Base-by-base conservation (phyloP, 768 basidiomycete species). In the Ramaria rubella region DNA sequence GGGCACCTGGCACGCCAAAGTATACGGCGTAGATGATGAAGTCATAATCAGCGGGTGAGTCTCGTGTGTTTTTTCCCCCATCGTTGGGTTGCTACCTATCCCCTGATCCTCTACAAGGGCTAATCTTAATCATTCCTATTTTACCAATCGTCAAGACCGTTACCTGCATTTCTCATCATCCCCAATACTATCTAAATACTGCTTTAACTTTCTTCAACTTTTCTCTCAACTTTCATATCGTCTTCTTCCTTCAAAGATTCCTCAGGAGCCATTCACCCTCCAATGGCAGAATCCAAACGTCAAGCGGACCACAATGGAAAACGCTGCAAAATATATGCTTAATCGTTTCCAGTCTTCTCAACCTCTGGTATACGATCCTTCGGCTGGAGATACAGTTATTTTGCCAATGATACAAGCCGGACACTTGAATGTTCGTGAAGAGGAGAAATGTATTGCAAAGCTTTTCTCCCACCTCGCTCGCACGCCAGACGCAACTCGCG, bases 1-100 rank as follows among this genome's bases (percentile, higher is more conserved):
- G 90, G 95, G 94, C 0, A 92, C 94, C 1, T 97, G 94, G 94
- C 96, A 98, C 68, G 87, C 91, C 3, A 99, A 99, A 70, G 80
- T 94, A 55, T 99, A 99, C 65, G 93, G 92, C 19, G 86, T 81
- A 0, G 96, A 99, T 67, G 86, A 97, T 65, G 84, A 94, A 52
- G 79, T 99, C 42, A 83, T 99, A 68, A 83, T 99, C 59, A 91
- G 84, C 63, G 96, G 96, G 95, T 95, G 61, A 71, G 82, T 69
- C n/a, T n/a, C n/a, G 57, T 49, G 76, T 73, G 40, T 21, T 49
- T 64, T 48, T 15, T 21, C 52, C 44, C 31, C 55, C 52, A 29
- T 56, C 50, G 42, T 9, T 23, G 57, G 4, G 30, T 14, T 43
- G 23, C 17, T 36, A 52, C 52, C n/a, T 5, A 49, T 29, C n/a